These are phyloP conservation scores for Ophiostoma sp. DNA, from an alignment of 2,329 filamentous ascomycete species.

Conservation along the genomic window DNA sequence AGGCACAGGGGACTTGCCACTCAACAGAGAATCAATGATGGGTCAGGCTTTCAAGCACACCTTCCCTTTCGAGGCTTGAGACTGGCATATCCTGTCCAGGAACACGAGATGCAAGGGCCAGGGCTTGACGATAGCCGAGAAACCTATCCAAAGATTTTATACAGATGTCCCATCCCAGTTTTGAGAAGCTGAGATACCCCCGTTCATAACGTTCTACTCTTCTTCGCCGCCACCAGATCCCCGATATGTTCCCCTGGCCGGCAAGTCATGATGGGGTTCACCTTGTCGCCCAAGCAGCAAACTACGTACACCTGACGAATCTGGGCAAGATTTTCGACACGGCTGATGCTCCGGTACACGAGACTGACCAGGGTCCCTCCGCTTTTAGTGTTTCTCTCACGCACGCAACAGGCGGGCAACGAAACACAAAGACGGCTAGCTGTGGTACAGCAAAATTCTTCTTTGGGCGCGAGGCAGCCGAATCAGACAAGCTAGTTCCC, in stretches of 20 bases:
- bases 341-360: background rate
- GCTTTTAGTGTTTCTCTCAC: slow-evolving; percentile 3
- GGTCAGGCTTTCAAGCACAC: background rate
- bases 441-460: slow-evolving; percentile 17
- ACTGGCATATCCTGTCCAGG: background rate
- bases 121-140: slow-evolving; percentile 18
- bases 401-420: slow-evolving; percentile 11
- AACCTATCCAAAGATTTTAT: background rate
- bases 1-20: background rate
- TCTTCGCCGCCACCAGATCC: background rate
- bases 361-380: background rate
- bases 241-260: background rate
- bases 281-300: background rate
- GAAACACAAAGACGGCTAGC: slow-evolving; percentile 17
- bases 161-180: background rate
- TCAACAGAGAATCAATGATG: background rate
- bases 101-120: slow-evolving; percentile 10
- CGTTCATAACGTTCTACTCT: background rate
- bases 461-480: slow-evolving; percentile 17
- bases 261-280: background rate
- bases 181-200: background rate
- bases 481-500: background rate
- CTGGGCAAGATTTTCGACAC: background rate
- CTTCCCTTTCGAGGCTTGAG: background rate
- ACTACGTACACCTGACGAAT: background rate